Evolutionary conservation across 345 rosid species (phyloP), one percentile per base, ranked within the genome.

Genomic region (Rubroshorea leprosula): DNA sequence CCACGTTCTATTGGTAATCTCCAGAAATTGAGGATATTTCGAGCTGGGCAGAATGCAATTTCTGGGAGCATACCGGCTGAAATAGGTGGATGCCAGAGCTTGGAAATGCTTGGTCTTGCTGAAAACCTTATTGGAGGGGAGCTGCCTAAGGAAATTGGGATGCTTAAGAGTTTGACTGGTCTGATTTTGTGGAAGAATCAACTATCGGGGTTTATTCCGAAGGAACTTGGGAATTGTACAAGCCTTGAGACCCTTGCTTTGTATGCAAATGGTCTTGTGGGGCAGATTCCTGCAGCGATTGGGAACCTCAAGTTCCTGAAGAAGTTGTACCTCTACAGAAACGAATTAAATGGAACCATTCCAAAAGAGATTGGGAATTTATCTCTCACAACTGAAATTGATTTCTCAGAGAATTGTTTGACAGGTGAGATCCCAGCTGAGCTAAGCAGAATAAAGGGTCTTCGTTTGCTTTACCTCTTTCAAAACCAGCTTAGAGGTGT

Each of bases 1-100:
- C 98, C 98, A 24, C 78, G 57, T 61, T 86, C 97, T 14, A 68
- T 92, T n/a, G 95, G 96, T 6, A 86, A 77, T 17, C 88, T 92
- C 54, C 68, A 41, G 67, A 80, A 72, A 41, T 54, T 92, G 70
- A 80, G 47, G 43, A 39, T 64, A 23, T 79, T 92, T 41, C 79
- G 97, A 25, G 85, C 87, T 0, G 98, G 98, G 18, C 93, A 92
- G 54, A 92, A 89, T 64, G 73, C 76, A 22, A 75, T 92, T 62
- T 77, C 97, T 17, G 95, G 98, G 52, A 76, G 55, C 55, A 51
- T 92, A 27, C 98, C 98, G 15, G 60, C 72, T 3, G 95, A 89
- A 78, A 74, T 92, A 8, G 78, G 89, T 51, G 69, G 76, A 49
- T 92, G 98, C 46, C 74, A 70, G 56, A 79, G 77, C 68, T 70